These are phyloP conservation scores for Eutrema heterophyllum DNA, from an alignment of 345 rosid species.

Conservation along the genomic window DNA sequence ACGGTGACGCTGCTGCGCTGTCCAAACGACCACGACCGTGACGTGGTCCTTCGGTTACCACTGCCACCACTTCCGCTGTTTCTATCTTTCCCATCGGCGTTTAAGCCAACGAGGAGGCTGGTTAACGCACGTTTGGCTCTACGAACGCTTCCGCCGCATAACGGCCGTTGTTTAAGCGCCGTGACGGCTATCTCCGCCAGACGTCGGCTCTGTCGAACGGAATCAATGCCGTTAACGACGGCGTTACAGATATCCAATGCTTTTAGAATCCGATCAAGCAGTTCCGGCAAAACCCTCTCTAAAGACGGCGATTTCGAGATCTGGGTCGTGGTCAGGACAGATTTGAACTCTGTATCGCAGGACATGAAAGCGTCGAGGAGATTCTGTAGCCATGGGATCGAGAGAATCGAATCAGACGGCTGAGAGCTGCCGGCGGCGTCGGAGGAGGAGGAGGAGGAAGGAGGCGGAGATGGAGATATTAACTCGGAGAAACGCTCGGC, in stretches of 20 bases:
- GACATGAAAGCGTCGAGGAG: slow-evolving; percentile 78
- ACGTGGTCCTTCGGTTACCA: slow-evolving; percentile 39
- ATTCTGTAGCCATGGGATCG: slow-evolving; percentile 72
- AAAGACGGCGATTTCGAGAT: slow-evolving; percentile 71
- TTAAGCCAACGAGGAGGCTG: slow-evolving; percentile 38
- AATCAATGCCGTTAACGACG: slow-evolving; percentile 59
- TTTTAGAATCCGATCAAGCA: slow-evolving; percentile 74
- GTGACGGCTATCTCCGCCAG: slow-evolving; percentile 66
- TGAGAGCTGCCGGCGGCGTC: background rate
- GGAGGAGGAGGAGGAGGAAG: background rate
- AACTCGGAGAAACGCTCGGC: slow-evolving; percentile 66
- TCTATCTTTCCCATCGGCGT: slow-evolving; percentile 54
- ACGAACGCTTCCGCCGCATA: slow-evolving; percentile 72
- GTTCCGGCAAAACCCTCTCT: slow-evolving; percentile 63
- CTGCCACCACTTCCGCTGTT: slow-evolving; percentile 28
- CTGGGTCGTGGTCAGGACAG: slow-evolving; percentile 51
- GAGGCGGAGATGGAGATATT: slow-evolving; percentile 20
- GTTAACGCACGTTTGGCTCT: slow-evolving; percentile 72
- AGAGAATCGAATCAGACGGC: slow-evolving; percentile 42
- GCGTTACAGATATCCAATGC: slow-evolving; percentile 79
- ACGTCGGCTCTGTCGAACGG: slow-evolving; percentile 54
- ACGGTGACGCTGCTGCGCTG: slow-evolving; percentile 31
- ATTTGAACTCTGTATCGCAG: slow-evolving; percentile 91
- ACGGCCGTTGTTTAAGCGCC: slow-evolving; percentile 61
- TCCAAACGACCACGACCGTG: slow-evolving; percentile 83